A percentile compares a stretch with the other conserved stretches of the same genome.
Evolutionary conservation across 1,284 basidiomycete species (phyloP).

Genomic region (Pyrrhoderma lamaoense): DNA sequence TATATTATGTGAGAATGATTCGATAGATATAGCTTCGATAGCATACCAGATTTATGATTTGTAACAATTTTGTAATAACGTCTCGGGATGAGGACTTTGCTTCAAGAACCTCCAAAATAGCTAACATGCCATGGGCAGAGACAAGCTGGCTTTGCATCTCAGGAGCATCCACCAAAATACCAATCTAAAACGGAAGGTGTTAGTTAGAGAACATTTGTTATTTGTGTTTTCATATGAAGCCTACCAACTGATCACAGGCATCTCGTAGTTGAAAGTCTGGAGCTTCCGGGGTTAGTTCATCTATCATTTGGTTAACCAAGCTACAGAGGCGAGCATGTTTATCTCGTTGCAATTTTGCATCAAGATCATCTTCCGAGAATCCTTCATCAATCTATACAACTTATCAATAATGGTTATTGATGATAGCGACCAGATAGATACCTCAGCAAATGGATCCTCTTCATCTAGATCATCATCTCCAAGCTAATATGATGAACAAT

Average conservation of each 20-base stretch:
- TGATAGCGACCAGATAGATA: too few relatives aligned
- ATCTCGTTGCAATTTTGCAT: conserved; percentile 84
- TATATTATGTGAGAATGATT: background rate
- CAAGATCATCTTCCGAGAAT: conserved; percentile 80
- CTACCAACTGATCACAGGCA: conserved; percentile 82
- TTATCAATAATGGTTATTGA: too few relatives aligned
- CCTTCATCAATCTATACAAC: conserved; percentile 78
- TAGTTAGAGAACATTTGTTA: conserved; percentile 6
- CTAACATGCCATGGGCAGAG: conserved; percentile 89
- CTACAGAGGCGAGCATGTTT: conserved; percentile 82
- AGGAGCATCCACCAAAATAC: conserved; percentile 74
- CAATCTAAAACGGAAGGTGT: conserved; percentile 49
- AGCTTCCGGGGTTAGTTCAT: conserved; percentile 77
- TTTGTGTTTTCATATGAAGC: too few relatives aligned
- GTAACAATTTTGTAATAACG: conserved; percentile 75
- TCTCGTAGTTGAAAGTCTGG: conserved; percentile 75
- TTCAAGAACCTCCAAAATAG: conserved; percentile 89
- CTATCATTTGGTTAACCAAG: conserved; percentile 78
- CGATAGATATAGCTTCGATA: background rate
- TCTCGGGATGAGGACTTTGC: conserved; percentile 70
- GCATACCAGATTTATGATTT: conserved; percentile 83
- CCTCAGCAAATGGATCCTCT: conserved; percentile 92
- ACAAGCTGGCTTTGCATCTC: conserved; percentile 89
- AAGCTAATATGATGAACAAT: conserved; percentile 35
- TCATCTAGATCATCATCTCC: conserved; percentile 80